Evolutionary conservation across 768 basidiomycete species (phyloP).

Genomic region (Rubroboletus satanas): DNA sequence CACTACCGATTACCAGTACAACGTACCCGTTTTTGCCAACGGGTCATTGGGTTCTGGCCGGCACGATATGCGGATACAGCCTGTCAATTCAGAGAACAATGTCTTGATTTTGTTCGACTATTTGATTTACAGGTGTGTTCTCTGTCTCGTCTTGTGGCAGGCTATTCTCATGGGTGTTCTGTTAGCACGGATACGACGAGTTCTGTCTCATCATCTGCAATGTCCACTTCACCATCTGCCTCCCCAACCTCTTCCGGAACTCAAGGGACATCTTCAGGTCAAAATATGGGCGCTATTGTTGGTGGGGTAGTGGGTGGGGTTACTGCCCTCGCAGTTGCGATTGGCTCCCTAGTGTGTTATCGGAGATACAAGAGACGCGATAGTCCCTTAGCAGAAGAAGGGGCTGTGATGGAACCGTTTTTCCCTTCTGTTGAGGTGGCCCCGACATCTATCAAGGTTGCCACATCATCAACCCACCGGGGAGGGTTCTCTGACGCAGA

Average conservation of each 20-base stretch:
- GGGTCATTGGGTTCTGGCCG: neutral
- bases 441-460: neutral
- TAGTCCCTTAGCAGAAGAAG: neutral
- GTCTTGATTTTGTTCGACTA: constrained; percentile 7
- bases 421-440: neutral
- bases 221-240: neutral
- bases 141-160: neutral
- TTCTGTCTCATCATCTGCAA: neutral
- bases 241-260: neutral
- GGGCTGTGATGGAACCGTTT: constrained; percentile 5
- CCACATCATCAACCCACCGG: no score
- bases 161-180: neutral
- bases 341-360: constrained; percentile 5
- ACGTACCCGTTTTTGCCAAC: constrained; percentile 11
- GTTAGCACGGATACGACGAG: constrained; percentile 2
- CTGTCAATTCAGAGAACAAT: neutral
- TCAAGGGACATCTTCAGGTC: neutral
- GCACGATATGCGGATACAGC: constrained; percentile 10
- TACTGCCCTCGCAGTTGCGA: neutral
- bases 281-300: neutral
- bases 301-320: constrained; percentile 7
- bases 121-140: constrained; percentile 11
- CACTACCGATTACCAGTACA: constrained; percentile 5
- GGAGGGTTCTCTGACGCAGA: neutral
- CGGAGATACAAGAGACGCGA: neutral